These are phyloP conservation scores for cucumber (Cucumis sativus) DNA, from an alignment of 306 rosid species.

Conservation along the genomic window DNA sequence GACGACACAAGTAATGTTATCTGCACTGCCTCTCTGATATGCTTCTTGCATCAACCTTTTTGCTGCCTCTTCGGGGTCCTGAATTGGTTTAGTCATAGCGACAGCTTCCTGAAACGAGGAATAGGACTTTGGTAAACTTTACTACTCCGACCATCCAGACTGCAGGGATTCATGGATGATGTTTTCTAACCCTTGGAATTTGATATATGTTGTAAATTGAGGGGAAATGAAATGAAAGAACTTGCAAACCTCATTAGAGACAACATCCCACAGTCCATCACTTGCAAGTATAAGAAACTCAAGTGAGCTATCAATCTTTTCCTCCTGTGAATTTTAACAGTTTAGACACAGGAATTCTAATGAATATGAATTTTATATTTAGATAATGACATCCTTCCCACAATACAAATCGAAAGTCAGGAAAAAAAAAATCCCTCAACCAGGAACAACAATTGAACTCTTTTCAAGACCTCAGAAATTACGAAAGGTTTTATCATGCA, in stretches of 20 bases:
- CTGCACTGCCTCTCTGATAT: conserved; percentile 81
- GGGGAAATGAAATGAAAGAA: not conserved
- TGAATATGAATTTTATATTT: not conserved
- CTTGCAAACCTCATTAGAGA: conserved; percentile 72
- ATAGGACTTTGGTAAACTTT: not conserved
- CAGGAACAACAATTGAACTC: not conserved
- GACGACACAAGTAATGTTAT: conserved; percentile 80
- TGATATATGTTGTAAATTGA: not conserved
- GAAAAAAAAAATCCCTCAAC: not conserved
- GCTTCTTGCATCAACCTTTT: conserved; percentile 86
- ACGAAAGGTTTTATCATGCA: not conserved
- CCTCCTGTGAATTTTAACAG: conserved; percentile 41
- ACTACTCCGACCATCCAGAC: not conserved
- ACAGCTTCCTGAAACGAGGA: conserved; percentile 67
- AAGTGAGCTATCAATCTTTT: conserved; percentile 72
- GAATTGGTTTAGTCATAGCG: conserved; percentile 60
- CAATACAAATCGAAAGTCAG: not conserved
- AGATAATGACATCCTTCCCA: not conserved
- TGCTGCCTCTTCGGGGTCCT: conserved; percentile 79
- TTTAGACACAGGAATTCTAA: not conserved
- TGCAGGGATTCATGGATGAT: not conserved
- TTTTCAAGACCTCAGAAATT: not conserved
- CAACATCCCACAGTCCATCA: conserved; percentile 97
- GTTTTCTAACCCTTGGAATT: not conserved
- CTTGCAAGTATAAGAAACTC: conserved; percentile 96